Evolutionary conservation across 2,329 filamentous ascomycete species (phyloP).

Genomic region (Colletotrichum euphorbiae): DNA sequence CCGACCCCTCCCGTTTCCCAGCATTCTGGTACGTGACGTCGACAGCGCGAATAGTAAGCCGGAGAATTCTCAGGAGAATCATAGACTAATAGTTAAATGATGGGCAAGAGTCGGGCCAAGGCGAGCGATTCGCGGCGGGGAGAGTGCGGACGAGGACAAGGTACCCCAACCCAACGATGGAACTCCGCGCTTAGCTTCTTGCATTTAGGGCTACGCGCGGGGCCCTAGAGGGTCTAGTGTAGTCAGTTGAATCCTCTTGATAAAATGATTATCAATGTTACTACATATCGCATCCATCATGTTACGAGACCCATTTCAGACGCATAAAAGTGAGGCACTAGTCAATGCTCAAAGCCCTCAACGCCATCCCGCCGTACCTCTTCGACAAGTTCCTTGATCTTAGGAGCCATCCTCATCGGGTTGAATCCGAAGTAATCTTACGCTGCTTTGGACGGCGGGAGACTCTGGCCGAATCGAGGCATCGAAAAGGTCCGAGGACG

Average conservation of each 20-base stretch:
- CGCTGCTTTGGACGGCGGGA: conserved; percentile 63
- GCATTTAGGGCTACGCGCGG: conserved; percentile 24
- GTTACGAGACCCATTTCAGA: too few species aligned
- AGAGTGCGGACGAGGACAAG: neutral
- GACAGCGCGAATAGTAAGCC: conserved; percentile 15
- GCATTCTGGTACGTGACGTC: conserved; percentile 15
- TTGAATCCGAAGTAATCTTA: conserved; percentile 67
- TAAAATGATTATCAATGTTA: too few species aligned
- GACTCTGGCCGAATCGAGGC: conserved; percentile 65
- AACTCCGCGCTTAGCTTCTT: conserved; percentile 19
- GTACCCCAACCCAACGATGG: neutral
- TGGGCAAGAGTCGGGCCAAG: too few species aligned
- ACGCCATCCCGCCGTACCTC: conserved; percentile 47
- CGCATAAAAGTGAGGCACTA: neutral
- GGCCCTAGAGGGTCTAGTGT: neutral
- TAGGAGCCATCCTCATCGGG: conserved; percentile 52
- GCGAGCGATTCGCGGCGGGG: conserved; percentile 23
- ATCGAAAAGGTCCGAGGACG: conserved; percentile 65
- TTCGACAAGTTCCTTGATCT: conserved; percentile 43
- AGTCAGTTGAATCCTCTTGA: too few species aligned
- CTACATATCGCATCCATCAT: too few species aligned
- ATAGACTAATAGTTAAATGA: neutral
- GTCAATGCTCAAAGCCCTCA: conserved; percentile 40
- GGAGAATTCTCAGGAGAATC: neutral
- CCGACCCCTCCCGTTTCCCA: conserved; percentile 3